phyloP scores from a whole-genome alignment of 768 basidiomycete genomes.

The Trametes cingulata region DNA sequence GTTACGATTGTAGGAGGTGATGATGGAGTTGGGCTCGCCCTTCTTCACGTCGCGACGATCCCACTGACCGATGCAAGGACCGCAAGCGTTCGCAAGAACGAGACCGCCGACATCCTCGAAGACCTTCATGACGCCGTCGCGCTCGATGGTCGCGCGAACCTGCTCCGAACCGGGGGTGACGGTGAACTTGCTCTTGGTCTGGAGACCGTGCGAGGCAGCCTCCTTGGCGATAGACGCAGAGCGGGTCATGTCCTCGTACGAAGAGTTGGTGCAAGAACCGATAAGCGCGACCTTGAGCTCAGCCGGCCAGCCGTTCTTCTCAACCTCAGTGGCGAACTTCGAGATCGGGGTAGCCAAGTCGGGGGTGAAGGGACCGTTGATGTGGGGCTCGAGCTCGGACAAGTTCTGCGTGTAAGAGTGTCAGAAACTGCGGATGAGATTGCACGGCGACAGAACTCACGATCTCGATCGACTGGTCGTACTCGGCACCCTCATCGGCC shows the following conservation, averaged over 20 bases:
- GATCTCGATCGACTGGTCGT: slow-evolving; percentile 93
- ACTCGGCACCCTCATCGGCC: slow-evolving; percentile 87
- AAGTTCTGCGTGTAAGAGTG: slow-evolving; percentile 60
- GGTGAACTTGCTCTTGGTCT: slow-evolving; percentile 92
- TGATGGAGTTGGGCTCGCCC: slow-evolving; percentile 97
- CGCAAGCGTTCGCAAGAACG: slow-evolving; percentile 97
- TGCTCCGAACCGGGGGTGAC: slow-evolving; percentile 99
- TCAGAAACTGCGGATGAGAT: not conserved
- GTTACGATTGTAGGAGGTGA: slow-evolving; percentile 99
- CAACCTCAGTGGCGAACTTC: slow-evolving; percentile 88
- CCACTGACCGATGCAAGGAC: slow-evolving; percentile 99
- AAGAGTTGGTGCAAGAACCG: slow-evolving; percentile 99
- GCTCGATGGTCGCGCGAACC: slow-evolving; percentile 94
- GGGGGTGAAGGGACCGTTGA: slow-evolving; percentile 99
- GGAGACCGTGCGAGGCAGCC: slow-evolving; percentile 84
- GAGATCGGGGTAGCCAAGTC: slow-evolving; percentile 98
- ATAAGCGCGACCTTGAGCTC: slow-evolving; percentile 98
- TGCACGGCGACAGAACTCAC: slow-evolving; percentile 44
- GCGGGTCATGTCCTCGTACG: slow-evolving; percentile 99
- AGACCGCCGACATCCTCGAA: slow-evolving; percentile 90
- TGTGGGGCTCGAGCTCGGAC: slow-evolving; percentile 96
- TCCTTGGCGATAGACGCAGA: slow-evolving; percentile 92
- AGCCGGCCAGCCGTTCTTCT: slow-evolving; percentile 95
- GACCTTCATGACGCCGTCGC: slow-evolving; percentile 88
- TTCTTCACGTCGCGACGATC: slow-evolving; percentile 96